These are phyloP conservation scores for Aspergillus sclerotiicarbonarius DNA, from an alignment of 495 filamentous ascomycete species.

Conservation along the genomic window DNA sequence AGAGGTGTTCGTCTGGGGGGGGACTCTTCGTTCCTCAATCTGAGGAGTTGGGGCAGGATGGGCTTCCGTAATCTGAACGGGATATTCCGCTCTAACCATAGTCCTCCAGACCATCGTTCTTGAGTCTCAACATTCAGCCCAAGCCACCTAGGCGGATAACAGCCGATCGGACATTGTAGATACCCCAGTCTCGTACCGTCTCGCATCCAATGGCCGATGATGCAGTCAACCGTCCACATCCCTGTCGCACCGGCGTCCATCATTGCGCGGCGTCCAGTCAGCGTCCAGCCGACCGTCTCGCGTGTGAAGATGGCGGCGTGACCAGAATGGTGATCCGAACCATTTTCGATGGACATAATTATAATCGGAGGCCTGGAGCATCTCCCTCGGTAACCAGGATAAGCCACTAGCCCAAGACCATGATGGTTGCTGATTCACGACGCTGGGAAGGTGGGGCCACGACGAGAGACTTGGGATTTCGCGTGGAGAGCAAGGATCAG, in stretches of 20 bases:
- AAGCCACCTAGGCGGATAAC: no score
- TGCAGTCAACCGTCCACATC: constrained; percentile 5
- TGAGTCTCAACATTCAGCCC: background rate
- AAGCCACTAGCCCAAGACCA: no score
- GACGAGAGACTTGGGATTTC: constrained; percentile 6
- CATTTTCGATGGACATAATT: background rate
- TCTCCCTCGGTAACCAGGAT: no score
- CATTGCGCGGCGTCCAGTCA: background rate
- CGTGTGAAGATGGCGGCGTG: background rate
- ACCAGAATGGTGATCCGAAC: background rate
- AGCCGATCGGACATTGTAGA: no score
- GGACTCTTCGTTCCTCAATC: no score
- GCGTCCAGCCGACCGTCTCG: background rate
- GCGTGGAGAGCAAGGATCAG: constrained; percentile 25
- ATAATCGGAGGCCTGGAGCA: no score
- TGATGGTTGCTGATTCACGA: no score
- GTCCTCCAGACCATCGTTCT: no score
- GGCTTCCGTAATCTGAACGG: no score
- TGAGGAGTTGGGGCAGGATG: no score
- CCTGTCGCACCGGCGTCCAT: background rate
- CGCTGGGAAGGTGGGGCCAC: background rate
- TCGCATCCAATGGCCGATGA: background rate
- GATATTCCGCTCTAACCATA: no score
- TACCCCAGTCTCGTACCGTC: background rate
- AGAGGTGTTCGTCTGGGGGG: background rate